These are phyloP conservation scores for Suhomyces choctaworum DNA, from an alignment of 1,139 yeast species.

Conservation along the genomic window DNA sequence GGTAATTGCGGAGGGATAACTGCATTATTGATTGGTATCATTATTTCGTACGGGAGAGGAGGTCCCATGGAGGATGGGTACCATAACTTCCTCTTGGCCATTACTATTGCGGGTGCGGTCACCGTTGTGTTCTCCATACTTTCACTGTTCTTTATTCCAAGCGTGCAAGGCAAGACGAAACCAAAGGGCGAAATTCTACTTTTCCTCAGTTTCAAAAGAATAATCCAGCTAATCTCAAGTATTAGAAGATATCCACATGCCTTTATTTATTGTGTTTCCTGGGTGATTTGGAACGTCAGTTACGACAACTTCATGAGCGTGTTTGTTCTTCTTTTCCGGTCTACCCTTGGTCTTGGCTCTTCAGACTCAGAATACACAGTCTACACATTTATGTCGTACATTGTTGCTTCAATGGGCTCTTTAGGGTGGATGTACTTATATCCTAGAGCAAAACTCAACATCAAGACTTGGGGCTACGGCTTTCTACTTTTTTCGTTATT, in stretches of 20 bases:
- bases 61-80: conserved; percentile 32
- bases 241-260: conserved; percentile 40
- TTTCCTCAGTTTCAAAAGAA: conserved; percentile 29
- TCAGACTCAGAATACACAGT: conserved; percentile 45
- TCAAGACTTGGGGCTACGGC: conserved; percentile 38
- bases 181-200: conserved; percentile 29
- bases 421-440: conserved; percentile 41
- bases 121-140: conserved; percentile 32
- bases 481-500: conserved; percentile 34
- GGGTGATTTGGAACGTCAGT: conserved; percentile 49
- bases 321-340: conserved; percentile 40
- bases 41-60: conserved; percentile 35
- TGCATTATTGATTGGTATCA: conserved; percentile 41
- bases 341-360: conserved; percentile 42
- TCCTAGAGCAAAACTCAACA: conserved; percentile 25
- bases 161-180: conserved; percentile 27
- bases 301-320: conserved; percentile 40
- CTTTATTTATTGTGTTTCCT: conserved; percentile 38
- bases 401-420: conserved; percentile 38
- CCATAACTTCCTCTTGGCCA: conserved; percentile 39
- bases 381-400: conserved; percentile 39
- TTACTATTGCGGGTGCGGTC: conserved; percentile 42
- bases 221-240: conserved; percentile 24
- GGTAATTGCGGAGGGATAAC: conserved; percentile 44
- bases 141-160: conserved; percentile 35